Base-by-base conservation (phyloP, 192 early-diverging fungal genomes). In the Pilaira anomala region DNA sequence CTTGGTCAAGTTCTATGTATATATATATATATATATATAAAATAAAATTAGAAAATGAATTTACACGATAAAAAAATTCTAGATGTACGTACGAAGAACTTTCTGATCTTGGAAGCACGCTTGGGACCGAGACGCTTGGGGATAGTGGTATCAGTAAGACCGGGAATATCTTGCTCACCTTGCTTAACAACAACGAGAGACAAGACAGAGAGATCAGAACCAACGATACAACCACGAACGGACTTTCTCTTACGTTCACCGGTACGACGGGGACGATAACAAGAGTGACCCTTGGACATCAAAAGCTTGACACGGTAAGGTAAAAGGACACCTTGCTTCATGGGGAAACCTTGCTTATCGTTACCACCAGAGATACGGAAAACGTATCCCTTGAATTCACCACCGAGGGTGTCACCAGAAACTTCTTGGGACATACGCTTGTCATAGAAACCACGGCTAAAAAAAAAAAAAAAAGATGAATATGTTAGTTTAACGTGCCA, bases 311-410 rank as follows among this genome's bases (percentile, higher is more conserved):
- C 88, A 83, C 90, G 90, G 78, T 80, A 69, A 48, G 83, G 85
- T 41, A 85, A 68, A 72, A 83, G 78, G 22, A 98, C 92, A 93
- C 97, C 97, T 85, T 98, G 97, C 90, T 98, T 98, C 97, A 98
- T 98, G 67, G 97, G 97, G 92, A 98, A 98, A 79, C 92, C 92
- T 82, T 94, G 93, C 89, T 98, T 98, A 87, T 98, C 97, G 89
- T 98, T 98, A 69, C 97, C 97, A 79, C 97, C 97, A 68, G 94
- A 92, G 80, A 98, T 96, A 73, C 93, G 94, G 89, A 98, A 95
- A 74, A 98, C 90, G 87, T 97, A 98, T 64, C 97, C 97, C 89
- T 98, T 98, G 93, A 95, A 98, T 81, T 98, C 97, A 72, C 97
- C 97, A 68, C 97, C 93, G 72, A 98, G 80, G 59, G 91, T 83